phyloP scores from a whole-genome alignment of 2,329 filamentous ascomycete species.

The Nemania sp. region DNA sequence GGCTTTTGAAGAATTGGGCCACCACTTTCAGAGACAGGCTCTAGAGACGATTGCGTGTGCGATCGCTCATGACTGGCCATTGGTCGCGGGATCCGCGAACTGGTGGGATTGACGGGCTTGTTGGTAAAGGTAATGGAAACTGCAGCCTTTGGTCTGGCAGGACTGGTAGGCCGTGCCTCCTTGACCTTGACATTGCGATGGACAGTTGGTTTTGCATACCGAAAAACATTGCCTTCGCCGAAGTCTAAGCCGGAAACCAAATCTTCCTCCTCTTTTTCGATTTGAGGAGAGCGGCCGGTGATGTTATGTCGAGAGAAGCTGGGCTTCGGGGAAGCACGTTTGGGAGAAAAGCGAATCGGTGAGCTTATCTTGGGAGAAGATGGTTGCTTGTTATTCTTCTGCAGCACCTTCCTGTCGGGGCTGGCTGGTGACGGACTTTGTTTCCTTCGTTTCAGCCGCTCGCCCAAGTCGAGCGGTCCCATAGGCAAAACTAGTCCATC shows the following conservation, averaged over 20 bases:
- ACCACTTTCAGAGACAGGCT: constrained; percentile 89
- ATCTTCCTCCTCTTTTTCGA: constrained; percentile 66
- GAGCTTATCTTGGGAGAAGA: constrained; percentile 14
- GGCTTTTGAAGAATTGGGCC: constrained; percentile 63
- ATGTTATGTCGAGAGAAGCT: constrained; percentile 11
- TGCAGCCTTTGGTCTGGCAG: constrained; percentile 71
- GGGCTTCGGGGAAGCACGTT: constrained; percentile 14
- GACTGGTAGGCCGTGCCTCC: constrained; percentile 67
- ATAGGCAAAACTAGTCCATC: constrained; percentile 85
- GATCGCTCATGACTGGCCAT: constrained; percentile 67
- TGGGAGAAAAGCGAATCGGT: constrained; percentile 11
- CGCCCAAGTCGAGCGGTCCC: constrained; percentile 80
- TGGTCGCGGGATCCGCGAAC: constrained; percentile 79
- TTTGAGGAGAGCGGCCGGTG: constrained; percentile 33
- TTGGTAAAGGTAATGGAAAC: constrained; percentile 92
- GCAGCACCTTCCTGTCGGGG: background rate
- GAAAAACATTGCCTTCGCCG: constrained; percentile 79
- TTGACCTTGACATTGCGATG: constrained; percentile 94
- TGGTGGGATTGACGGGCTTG: constrained; percentile 57
- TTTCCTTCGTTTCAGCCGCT: constrained; percentile 74
- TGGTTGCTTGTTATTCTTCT: constrained; percentile 6
- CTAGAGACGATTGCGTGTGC: constrained; percentile 73
- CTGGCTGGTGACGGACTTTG: constrained; percentile 35
- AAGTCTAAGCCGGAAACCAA: constrained; percentile 87
- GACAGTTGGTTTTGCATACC: constrained; percentile 76